Evolutionary conservation across 1,284 basidiomycete species (phyloP), one percentile per base, ranked within the genome.

Genomic region (Trametes versicolor): DNA sequence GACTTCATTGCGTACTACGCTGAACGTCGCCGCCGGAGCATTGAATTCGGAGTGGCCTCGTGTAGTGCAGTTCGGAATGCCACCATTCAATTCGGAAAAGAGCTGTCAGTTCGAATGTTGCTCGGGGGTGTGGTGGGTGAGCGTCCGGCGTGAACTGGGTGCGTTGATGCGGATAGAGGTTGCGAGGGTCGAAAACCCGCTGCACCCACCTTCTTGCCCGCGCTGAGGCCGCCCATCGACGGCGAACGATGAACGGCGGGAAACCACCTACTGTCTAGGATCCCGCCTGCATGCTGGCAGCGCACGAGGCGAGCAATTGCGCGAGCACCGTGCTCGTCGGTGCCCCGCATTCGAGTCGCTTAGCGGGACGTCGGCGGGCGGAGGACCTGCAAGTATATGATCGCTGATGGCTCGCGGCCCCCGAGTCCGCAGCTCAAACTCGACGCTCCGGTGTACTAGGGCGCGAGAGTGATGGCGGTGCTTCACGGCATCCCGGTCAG

Each of bases 401-500:
- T 39, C 12, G 37, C 10, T 17, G 29, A 32, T 17, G 10, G 5
- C 37, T 39, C 37, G 37, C 37, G n/a, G 15, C 43, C 4, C 5
- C 21, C 43, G 43, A 19, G 39, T 19, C 17, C 43, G 43, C 43
- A 47, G 4, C 43, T 47, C 21, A n/a, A 47, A 23, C n/a, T 23
- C 43, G 15, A 32, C 29, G 29, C 29, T 3, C 8, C 29, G 29
- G 29, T 32, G 29, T 32, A 32, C 29, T 39, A 12, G 41, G 41
- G 41, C 19, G 17, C 15, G 25, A 6, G 25, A 12, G 6, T 48
- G 45, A 32, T 50, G 25, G 49, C 49, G 29, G 49, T 50, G 49
- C 29, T 34, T 50, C 49, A 50, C 49, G 49, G 25, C 49, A 50
- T 50, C 49, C 49, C 49, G 49, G 49, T 50, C 49, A 50, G 17